Base-by-base conservation (phyloP, 805 yeast genomes). In the Pichia californica region DNA sequence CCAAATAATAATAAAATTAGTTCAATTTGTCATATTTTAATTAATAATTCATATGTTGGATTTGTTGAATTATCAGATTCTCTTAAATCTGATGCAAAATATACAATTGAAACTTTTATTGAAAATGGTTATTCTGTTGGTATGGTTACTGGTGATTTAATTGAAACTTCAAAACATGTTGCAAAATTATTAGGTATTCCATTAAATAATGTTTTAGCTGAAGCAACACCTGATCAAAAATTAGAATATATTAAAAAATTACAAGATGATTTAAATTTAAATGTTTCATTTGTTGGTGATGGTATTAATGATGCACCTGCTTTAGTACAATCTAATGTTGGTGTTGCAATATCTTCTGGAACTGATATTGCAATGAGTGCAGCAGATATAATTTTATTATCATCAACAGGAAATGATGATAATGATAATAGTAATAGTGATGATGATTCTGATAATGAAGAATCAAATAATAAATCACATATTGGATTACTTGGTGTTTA, bases 271-370 rank as follows among this genome's bases (percentile, higher is more conserved):
- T 14, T 38, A 20, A 69, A 68, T 2, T 54, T 64, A 10, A 66
- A 69, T 15, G 82, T 93, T 33, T 91, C 89, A 6, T 88, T 94
- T 70, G 82, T 93, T 19, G 99, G 99, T 31, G 99, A 93, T 64
- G 99, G 99, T 47, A 86, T 93, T 52, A 93, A 93, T 62, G 99
- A 93, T 60, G 95, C 98, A 0, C 97, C 99, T 0, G 98, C 98
- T 0, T 71, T 93, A 43, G 95, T 87, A 1, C 74, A 83, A 44
- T 84, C 96, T 1, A 87, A 88, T 52, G 65, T 93, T 16, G 99
- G 99, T 20, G 79, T 94, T 54, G 93, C 98, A 10, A 78, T 94
- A 45, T 82, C 94, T 9, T 77, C 94, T 0, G 96, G 98, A 5
- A 86, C 98, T 0, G 98, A 93, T 56, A 86, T 93, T 52, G 98